A percentile compares a stretch with the other conserved stretches of the same genome.
These are phyloP conservation scores for Stachybotrys chlorohalonatus DNA, from an alignment of 2,329 filamentous ascomycete species.

Conservation along the genomic window DNA sequence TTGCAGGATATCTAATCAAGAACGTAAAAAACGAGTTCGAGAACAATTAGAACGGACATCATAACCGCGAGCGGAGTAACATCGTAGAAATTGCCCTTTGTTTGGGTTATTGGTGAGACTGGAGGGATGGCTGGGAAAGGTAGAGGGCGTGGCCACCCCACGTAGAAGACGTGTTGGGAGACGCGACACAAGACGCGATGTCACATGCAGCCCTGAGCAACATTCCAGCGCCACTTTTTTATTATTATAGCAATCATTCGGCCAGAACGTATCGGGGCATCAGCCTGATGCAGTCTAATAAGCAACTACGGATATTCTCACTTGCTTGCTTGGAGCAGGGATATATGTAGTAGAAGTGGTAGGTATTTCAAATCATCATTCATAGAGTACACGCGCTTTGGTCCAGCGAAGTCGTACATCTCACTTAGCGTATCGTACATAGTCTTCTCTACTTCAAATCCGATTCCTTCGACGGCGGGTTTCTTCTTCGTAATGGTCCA, in stretches of 20 bases:
- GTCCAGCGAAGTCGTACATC: too few species aligned
- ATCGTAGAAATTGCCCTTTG: background rate
- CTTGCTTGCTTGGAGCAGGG: too few species aligned
- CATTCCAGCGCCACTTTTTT: too few species aligned
- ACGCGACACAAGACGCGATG: conserved; percentile 1
- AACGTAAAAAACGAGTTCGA: background rate
- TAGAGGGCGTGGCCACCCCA: background rate
- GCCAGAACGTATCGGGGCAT: too few species aligned
- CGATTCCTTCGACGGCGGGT: conserved; percentile 3
- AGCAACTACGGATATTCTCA: too few species aligned
- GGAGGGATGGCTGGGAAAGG: background rate
- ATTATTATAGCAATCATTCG: too few species aligned
- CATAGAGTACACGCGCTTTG: too few species aligned
- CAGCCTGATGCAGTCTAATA: too few species aligned
- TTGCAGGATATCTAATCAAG: background rate
- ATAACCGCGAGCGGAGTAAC: background rate
- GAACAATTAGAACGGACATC: background rate
- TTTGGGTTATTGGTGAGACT: background rate
- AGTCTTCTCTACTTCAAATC: background rate
- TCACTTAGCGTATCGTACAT: too few species aligned
- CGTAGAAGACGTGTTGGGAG: conserved; percentile 4
- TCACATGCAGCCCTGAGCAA: background rate
- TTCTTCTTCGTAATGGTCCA: conserved; percentile 16
- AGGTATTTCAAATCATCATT: too few species aligned
- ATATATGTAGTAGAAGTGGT: too few species aligned